A percentile compares a stretch with the other conserved stretches of the same genome.
phyloP scores from a whole-genome alignment of 805 yeast species.

The Hanseniaspora mollemarum region DNA sequence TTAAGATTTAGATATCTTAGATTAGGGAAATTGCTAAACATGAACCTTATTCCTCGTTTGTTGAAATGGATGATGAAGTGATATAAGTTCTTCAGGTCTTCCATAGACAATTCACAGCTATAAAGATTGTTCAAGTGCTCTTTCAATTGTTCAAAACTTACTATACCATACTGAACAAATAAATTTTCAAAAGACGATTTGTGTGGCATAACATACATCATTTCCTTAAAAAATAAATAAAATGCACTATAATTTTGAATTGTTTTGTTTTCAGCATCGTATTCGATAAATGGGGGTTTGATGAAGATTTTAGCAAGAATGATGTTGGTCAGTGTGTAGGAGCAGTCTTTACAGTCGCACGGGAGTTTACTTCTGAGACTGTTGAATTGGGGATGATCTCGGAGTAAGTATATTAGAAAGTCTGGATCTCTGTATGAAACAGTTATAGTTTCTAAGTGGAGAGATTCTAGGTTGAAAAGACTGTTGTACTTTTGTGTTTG shows the following conservation, averaged over 20 bases:
- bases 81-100: not conserved
- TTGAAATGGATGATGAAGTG: slow-evolving; percentile 4
- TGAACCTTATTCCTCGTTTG: slow-evolving; percentile 2
- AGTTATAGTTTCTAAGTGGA: slow-evolving; percentile 7
- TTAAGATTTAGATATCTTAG: slow-evolving; percentile 8
- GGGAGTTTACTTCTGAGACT: slow-evolving; percentile 3
- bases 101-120: not conserved
- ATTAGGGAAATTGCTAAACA: not conserved
- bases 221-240: slow-evolving; percentile 7
- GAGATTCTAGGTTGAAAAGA: not conserved
- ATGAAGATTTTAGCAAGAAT: not conserved
- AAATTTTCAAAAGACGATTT: slow-evolving; percentile 1
- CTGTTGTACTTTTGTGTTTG: not conserved
- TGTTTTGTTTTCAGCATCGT: not conserved
- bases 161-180: slow-evolving; percentile 3
- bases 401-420: slow-evolving; percentile 3
- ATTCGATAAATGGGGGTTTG: not conserved
- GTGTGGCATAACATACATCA: slow-evolving; percentile 6
- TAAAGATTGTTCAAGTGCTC: not conserved
- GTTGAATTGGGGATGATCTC: not conserved
- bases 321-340: not conserved
- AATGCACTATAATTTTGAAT: not conserved
- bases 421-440: slow-evolving; percentile 10
- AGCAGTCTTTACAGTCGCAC: slow-evolving; percentile 8
- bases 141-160: not conserved